Percentiles rank a stretch among this genome's conserved stretches.
Conservation (phyloP, 805 yeast genomes). For the Barnettozyma siamensis region DNA sequence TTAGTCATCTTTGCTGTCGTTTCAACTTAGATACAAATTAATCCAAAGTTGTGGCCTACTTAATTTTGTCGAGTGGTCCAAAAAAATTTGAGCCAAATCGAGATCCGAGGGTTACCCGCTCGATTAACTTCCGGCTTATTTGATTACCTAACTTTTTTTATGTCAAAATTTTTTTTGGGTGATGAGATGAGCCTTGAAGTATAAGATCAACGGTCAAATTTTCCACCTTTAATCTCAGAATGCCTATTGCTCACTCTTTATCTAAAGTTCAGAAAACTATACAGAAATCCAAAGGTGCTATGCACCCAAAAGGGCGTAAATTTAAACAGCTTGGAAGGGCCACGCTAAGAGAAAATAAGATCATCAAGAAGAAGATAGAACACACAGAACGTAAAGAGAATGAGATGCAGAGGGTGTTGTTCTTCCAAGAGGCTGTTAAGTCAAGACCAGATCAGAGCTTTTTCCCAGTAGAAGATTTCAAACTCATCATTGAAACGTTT, state of each 20-base stretch:
- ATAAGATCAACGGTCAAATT: neutral
- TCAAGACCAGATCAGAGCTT: conserved; percentile 33
- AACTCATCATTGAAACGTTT: conserved; percentile 53
- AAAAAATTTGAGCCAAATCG: neutral
- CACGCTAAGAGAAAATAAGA: conserved; percentile 73
- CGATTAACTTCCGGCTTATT: neutral
- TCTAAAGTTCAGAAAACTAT: conserved; percentile 58
- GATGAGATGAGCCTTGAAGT: neutral
- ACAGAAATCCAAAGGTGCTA: conserved; percentile 45
- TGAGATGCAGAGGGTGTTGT: conserved; percentile 53
- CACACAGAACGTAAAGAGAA: conserved; percentile 54
- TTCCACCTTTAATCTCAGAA: too few species aligned
- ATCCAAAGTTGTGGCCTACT: too few species aligned
- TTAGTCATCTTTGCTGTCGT: conserved; percentile 35
- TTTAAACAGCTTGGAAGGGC: conserved; percentile 81
- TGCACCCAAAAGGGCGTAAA: conserved; percentile 88
- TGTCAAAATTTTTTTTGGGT: conserved; percentile 5
- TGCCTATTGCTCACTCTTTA: conserved; percentile 69
- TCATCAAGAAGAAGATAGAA: conserved; percentile 52
- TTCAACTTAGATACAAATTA: neutral
- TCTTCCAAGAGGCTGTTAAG: conserved; percentile 53
- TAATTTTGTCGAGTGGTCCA: conserved; percentile 1
- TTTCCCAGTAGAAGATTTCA: conserved; percentile 55
- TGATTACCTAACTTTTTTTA: conserved; percentile 1
- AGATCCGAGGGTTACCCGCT: neutral